Base-by-base conservation (phyloP, 768 basidiomycete species). In the Vishniacozyma victoriae region DNA sequence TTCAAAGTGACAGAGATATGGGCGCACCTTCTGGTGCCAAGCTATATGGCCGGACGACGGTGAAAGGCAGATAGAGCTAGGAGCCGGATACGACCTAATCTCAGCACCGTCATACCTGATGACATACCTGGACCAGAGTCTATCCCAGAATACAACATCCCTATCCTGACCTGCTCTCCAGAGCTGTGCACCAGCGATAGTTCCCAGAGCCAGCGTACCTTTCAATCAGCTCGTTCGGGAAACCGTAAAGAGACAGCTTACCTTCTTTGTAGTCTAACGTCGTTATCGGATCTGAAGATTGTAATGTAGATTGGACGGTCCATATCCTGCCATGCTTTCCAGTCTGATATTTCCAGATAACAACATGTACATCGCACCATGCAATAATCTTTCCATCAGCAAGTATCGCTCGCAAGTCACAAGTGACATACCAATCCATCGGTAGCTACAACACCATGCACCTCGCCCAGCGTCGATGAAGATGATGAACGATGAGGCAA, bases 131-230 rank as follows among this genome's bases (percentile, higher is more conserved):
- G 55, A 53, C 62, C 62, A 69, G 3, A 62, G 15, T 35, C 62
- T 54, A 37, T 69, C 62, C 67, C 67, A 69, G 12, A 69, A 60
- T 4, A 56, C 57, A 6, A 69, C 50, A 4, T 48, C 60, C 2
- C 59, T 55, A 20, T 53, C 24, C 4, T 50, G 45, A 38, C 65
- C 52, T 36, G 44, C 57, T 7, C 49, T 38, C 67, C 67, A 69
- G 16, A 59, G 36, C 48, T 69, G 64, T 2, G 67, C 43, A 3
- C 66, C 66, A 20, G 45, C 36, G 15, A 26, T 7, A 3, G 62
- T 62, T 7, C 62, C 66, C 7, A 64, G 36, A 0, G 45, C 49
- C 13, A 68, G 43, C 5, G 41, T 48, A 3, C 61, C 64, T 62
- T 14, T 16, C 3, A 18, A 23, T 48, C 29, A 54, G 44, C 44